Evolutionary conservation across 768 basidiomycete species (phyloP).

Genomic region (Lactarius trivialis): DNA sequence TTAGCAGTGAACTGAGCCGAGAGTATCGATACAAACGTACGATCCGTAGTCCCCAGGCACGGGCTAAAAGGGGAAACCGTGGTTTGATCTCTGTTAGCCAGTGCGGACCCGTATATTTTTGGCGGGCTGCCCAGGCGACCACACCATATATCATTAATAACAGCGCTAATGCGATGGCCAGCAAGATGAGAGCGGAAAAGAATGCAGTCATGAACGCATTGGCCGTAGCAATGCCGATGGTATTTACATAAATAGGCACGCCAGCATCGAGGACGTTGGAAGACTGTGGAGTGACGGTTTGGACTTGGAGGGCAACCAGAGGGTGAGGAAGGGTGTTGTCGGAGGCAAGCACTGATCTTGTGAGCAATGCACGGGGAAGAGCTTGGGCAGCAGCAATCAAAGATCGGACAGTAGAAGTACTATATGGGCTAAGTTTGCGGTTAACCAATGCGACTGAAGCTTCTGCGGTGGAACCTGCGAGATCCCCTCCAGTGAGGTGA

Average conservation of each 20-base stretch:
- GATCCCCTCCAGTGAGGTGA: slow-evolving; percentile 69
- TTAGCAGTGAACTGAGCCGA: neutral
- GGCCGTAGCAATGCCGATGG: slow-evolving; percentile 69
- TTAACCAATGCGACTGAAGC: slow-evolving; percentile 73
- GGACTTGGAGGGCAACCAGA: slow-evolving; percentile 38
- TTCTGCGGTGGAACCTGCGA: slow-evolving; percentile 52
- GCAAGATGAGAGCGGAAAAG: slow-evolving; percentile 58
- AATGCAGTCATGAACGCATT: slow-evolving; percentile 93
- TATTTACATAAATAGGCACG: slow-evolving; percentile 75
- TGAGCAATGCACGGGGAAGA: slow-evolving; percentile 17
- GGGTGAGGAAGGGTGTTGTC: neutral
- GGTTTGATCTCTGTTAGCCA: slow-evolving; percentile 24
- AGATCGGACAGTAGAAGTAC: slow-evolving; percentile 29
- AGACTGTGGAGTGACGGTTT: slow-evolving; percentile 56
- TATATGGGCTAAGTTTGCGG: slow-evolving; percentile 76
- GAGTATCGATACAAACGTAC: slow-evolving; percentile 37
- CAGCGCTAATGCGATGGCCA: slow-evolving; percentile 49
- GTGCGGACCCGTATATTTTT: slow-evolving; percentile 23
- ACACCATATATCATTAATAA: slow-evolving; percentile 48
- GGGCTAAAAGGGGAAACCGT: slow-evolving; percentile 42
- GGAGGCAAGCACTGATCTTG: neutral
- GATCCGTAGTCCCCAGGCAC: slow-evolving; percentile 59
- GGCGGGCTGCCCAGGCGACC: slow-evolving; percentile 19
- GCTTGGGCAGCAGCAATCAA: slow-evolving; percentile 16
- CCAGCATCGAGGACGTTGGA: slow-evolving; percentile 71